Percentiles rank a stretch among this genome's conserved stretches.
phyloP scores from a whole-genome alignment of 306 rosid species.

The Abrus precatorius region DNA sequence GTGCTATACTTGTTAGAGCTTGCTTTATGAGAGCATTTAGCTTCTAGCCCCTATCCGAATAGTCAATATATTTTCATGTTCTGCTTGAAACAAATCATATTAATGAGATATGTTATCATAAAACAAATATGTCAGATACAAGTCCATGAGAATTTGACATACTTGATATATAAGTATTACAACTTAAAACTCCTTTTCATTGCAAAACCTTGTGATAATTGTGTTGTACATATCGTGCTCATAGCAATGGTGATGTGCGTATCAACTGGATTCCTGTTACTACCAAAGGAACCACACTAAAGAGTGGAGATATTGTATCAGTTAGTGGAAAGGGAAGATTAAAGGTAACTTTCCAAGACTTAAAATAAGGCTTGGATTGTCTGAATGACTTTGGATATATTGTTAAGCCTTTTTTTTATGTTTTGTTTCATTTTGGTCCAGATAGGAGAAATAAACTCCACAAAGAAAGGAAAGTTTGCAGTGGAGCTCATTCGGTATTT shows the following conservation, averaged over 20 bases:
- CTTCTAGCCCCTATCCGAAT: background rate
- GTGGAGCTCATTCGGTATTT: slow-evolving; percentile 80
- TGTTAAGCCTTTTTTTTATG: slow-evolving; percentile 26
- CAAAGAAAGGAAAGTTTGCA: slow-evolving; percentile 88
- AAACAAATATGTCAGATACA: background rate
- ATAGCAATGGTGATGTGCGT: slow-evolving; percentile 86
- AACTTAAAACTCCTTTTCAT: background rate
- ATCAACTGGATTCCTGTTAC: slow-evolving; percentile 86
- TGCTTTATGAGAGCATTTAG: background rate
- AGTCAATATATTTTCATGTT: background rate
- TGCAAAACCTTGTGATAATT: slow-evolving; percentile 11
- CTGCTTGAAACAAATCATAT: background rate
- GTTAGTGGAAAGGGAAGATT: slow-evolving; percentile 88
- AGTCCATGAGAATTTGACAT: background rate
- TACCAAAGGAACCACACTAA: slow-evolving; percentile 78
- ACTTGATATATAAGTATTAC: background rate
- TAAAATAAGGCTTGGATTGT: slow-evolving; percentile 30
- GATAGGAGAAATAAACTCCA: slow-evolving; percentile 87
- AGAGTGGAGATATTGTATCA: slow-evolving; percentile 87
- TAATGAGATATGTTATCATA: background rate
- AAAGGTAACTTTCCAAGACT: slow-evolving; percentile 62
- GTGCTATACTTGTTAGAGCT: background rate
- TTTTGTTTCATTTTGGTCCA: slow-evolving; percentile 51
- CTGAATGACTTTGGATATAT: slow-evolving; percentile 22
- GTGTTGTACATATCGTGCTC: slow-evolving; percentile 18